Conservation (phyloP, 352 stramenopile species). For the Phytophthora agathidicida region DNA sequence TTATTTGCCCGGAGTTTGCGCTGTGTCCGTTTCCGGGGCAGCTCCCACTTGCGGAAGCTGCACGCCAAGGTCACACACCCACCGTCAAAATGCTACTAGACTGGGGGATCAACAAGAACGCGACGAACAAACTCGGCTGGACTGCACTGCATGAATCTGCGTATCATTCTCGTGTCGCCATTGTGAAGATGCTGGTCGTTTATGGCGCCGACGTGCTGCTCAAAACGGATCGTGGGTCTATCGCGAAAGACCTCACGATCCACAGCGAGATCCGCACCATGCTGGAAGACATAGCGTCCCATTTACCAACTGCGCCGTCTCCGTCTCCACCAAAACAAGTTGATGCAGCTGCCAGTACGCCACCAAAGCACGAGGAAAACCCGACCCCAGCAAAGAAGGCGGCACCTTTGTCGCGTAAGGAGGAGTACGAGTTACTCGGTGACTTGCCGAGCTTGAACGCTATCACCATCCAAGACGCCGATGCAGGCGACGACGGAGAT, state of each 20-base stretch:
- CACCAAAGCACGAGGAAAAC: slow-evolving; percentile 44
- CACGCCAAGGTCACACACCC: slow-evolving; percentile 64
- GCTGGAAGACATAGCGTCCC: slow-evolving; percentile 70
- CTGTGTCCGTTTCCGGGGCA: slow-evolving; percentile 81
- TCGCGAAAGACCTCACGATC: slow-evolving; percentile 79
- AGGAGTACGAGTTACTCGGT: slow-evolving; percentile 80
- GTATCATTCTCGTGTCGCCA: slow-evolving; percentile 75
- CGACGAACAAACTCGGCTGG: slow-evolving; percentile 74
- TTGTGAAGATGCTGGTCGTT: slow-evolving; percentile 81
- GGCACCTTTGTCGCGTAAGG: slow-evolving; percentile 67
- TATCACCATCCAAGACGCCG: slow-evolving; percentile 68
- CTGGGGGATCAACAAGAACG: slow-evolving; percentile 83
- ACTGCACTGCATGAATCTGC: slow-evolving; percentile 81
- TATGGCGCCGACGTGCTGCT: slow-evolving; percentile 76
- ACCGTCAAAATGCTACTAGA: slow-evolving; percentile 80
- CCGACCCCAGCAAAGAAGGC: slow-evolving; percentile 38
- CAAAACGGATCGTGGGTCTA: slow-evolving; percentile 69
- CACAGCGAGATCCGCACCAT: slow-evolving; percentile 80
- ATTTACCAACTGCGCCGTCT: slow-evolving; percentile 28
- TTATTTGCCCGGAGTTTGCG: slow-evolving; percentile 80
- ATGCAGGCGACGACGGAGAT: slow-evolving; percentile 31
- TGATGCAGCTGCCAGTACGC: slow-evolving; percentile 12
- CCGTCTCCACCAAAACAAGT: slow-evolving; percentile 20
- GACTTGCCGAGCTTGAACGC: slow-evolving; percentile 71
- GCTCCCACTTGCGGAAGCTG: slow-evolving; percentile 66